Evolutionary conservation across 2,329 filamentous ascomycete species (phyloP).

Genomic region (Trichoderma citrinoviride): DNA sequence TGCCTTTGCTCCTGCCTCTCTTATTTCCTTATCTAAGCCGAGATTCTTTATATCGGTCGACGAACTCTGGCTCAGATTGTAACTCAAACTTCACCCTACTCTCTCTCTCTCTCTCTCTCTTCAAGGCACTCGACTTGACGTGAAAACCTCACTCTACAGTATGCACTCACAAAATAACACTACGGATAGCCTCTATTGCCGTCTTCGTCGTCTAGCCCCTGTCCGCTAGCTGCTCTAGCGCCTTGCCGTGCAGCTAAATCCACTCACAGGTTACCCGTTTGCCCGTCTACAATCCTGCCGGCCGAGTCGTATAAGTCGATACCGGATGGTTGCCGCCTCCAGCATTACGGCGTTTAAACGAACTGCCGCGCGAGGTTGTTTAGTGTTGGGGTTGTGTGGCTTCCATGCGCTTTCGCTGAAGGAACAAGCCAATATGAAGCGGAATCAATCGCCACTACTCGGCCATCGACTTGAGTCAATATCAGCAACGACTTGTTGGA

Average conservation of each 20-base stretch:
- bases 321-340: background rate
- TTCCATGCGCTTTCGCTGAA: background rate
- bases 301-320: background rate
- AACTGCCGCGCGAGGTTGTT: background rate
- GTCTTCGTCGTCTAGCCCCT: constrained; percentile 8
- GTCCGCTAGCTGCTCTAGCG: constrained; percentile 6
- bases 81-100: background rate
- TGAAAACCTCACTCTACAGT: too few species aligned
- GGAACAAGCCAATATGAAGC: background rate
- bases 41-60: background rate
- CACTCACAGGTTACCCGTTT: background rate
- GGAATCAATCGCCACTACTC: background rate
- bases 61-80: background rate
- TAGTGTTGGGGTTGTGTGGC: too few species aligned
- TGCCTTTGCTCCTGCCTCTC: background rate
- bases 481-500: background rate
- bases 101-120: too few species aligned
- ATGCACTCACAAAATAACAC: too few species aligned
- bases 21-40: background rate
- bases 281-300: background rate
- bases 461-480: background rate
- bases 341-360: background rate
- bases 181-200: background rate
- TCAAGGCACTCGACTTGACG: too few species aligned
- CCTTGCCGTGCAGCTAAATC: background rate